These are phyloP conservation scores for barrel medic (Medicago truncatula) DNA, from an alignment of 306 rosid genomes.

Conservation along the genomic window DNA sequence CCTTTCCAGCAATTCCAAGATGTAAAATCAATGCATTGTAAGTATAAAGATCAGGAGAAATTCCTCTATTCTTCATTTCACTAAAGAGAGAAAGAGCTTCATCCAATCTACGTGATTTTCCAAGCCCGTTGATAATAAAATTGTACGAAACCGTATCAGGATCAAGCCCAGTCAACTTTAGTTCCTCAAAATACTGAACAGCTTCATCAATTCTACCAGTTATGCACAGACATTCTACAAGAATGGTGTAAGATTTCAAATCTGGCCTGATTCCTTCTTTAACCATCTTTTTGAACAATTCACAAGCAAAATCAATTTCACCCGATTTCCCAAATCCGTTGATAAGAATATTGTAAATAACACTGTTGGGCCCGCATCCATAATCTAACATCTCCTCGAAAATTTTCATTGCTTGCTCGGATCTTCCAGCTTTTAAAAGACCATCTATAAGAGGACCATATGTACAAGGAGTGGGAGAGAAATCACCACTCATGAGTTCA, in stretches of 20 bases:
- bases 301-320: slow-evolving; percentile 64
- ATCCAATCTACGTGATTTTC: slow-evolving; percentile 67
- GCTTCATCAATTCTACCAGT: slow-evolving; percentile 84
- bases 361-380: slow-evolving; percentile 81
- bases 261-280: slow-evolving; percentile 90
- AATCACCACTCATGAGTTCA: slow-evolving; percentile 78
- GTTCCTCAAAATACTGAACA: slow-evolving; percentile 71
- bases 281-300: slow-evolving; percentile 75
- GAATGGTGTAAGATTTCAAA: slow-evolving; percentile 82
- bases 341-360: slow-evolving; percentile 82
- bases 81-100: slow-evolving; percentile 73
- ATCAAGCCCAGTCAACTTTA: slow-evolving; percentile 77
- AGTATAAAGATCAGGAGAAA: slow-evolving; percentile 82
- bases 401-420: slow-evolving; percentile 77
- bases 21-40: slow-evolving; percentile 79
- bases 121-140: slow-evolving; percentile 84
- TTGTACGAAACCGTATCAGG: slow-evolving; percentile 78
- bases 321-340: slow-evolving; percentile 92
- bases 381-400: slow-evolving; percentile 83
- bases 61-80: slow-evolving; percentile 77
- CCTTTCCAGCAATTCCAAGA: slow-evolving; percentile 87
- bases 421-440: slow-evolving; percentile 76
- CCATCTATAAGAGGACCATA: slow-evolving; percentile 92
- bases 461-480: slow-evolving; percentile 90
- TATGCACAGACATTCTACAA: slow-evolving; percentile 77